phyloP scores from a whole-genome alignment of 2,329 filamentous ascomycete genomes.

The Paraconiothyrium brasiliense region DNA sequence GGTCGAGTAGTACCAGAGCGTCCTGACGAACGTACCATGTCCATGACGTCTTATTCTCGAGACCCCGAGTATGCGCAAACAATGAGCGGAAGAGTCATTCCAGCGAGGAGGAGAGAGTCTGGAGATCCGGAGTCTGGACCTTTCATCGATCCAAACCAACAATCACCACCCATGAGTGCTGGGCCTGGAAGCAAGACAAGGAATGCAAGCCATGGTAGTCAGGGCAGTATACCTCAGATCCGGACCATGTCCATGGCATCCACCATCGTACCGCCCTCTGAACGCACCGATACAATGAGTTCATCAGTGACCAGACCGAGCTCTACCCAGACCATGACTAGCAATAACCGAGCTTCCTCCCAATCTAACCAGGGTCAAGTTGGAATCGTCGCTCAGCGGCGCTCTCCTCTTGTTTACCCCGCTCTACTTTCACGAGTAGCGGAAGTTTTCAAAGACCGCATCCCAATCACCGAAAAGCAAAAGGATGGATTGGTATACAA shows the following conservation, averaged over 20 bases:
- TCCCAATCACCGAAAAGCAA: conserved; percentile 84
- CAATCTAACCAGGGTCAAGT: conserved; percentile 52
- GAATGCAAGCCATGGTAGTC: conserved; percentile 48
- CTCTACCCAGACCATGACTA: conserved; percentile 45
- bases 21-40: conserved; percentile 94
- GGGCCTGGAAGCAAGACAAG: conserved; percentile 47
- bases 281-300: conserved; percentile 66
- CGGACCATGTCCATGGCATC: conserved; percentile 95
- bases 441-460: conserved; percentile 89
- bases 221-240: conserved; percentile 53
- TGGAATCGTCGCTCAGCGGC: conserved; percentile 65
- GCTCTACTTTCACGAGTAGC: conserved; percentile 92
- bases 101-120: conserved; percentile 73
- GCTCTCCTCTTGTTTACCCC: conserved; percentile 89
- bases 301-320: conserved; percentile 56
- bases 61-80: conserved; percentile 85
- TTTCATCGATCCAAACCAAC: conserved; percentile 27
- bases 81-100: conserved; percentile 91
- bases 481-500: conserved; percentile 99
- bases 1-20: conserved; percentile 91
- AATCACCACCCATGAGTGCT: conserved; percentile 32
- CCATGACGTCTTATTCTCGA: conserved; percentile 83
- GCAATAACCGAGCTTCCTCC: conserved; percentile 50
- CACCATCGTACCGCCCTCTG: conserved; percentile 74
- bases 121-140: conserved; percentile 40